Conservation (phyloP, 2,329 filamentous ascomycete genomes). For the Orbilia javanica region DNA sequence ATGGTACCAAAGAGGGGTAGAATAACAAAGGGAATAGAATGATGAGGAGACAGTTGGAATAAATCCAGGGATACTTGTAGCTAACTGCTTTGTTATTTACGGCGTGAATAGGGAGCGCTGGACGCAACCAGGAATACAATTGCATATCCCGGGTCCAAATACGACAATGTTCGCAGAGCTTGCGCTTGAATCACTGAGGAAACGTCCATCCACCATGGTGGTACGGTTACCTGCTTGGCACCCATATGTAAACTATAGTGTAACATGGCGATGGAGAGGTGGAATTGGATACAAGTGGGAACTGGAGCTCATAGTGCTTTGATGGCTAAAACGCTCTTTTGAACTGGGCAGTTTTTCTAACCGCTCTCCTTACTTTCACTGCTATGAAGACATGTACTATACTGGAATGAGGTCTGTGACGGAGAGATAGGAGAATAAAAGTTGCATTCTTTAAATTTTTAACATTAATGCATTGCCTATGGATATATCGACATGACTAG, state of each 20-base stretch:
- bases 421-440: not conserved
- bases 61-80: not conserved
- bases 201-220: not conserved
- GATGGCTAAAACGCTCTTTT: not conserved
- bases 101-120: conserved; percentile 27
- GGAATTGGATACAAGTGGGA: not conserved
- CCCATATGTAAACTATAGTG: no score
- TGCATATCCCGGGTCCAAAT: conserved; percentile 40
- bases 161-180: conserved; percentile 36
- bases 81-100: conserved; percentile 5
- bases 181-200: conserved; percentile 5
- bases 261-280: not conserved
- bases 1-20: not conserved
- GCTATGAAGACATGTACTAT: not conserved
- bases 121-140: conserved; percentile 29
- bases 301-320: conserved; percentile 3
- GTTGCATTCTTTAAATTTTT: not conserved
- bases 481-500: no score
- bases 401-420: not conserved
- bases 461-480: no score
- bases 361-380: not conserved
- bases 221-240: not conserved
- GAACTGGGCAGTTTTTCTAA: no score
- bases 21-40: not conserved
- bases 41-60: not conserved